Evolutionary conservation across 192 early-diverging fungal genomes (phyloP).

Genomic region (Chytriomyces hyalinus): DNA sequence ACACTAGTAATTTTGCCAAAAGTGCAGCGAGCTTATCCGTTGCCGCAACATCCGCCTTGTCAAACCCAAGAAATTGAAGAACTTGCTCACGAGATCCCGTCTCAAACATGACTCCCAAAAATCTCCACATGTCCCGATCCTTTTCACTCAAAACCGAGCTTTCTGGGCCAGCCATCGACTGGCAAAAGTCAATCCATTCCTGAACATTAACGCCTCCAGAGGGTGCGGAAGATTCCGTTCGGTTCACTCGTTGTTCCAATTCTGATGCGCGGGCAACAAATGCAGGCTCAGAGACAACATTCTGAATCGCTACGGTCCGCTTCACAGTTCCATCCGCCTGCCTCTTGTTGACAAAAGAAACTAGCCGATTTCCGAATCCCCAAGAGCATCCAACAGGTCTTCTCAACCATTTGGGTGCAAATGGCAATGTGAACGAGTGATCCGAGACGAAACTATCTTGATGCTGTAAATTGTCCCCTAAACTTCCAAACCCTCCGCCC

Average conservation of each 20-base stretch:
- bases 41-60: constrained; percentile 58
- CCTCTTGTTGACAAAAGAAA: constrained; percentile 66
- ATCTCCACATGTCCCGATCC: constrained; percentile 71
- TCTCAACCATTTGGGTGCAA: constrained; percentile 95
- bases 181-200: constrained; percentile 47
- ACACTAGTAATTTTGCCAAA: constrained; percentile 53
- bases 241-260: constrained; percentile 56
- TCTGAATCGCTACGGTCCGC: constrained; percentile 59
- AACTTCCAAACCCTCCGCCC: not conserved
- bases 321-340: not conserved
- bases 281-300: constrained; percentile 75
- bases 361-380: constrained; percentile 90
- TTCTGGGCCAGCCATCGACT: constrained; percentile 34
- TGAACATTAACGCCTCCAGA: constrained; percentile 49
- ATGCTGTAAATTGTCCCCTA: constrained; percentile 19
- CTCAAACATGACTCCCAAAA: constrained; percentile 84
- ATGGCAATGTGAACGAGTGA: constrained; percentile 47
- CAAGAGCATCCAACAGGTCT: constrained; percentile 86
- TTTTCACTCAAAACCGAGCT: constrained; percentile 38
- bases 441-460: constrained; percentile 26
- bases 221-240: not conserved
- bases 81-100: constrained; percentile 79
- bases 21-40: constrained; percentile 61
- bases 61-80: constrained; percentile 88
- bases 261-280: constrained; percentile 72